These are phyloP conservation scores for Sporisorium reilianum DNA, from an alignment of 1,284 basidiomycete species.

Conservation along the genomic window DNA sequence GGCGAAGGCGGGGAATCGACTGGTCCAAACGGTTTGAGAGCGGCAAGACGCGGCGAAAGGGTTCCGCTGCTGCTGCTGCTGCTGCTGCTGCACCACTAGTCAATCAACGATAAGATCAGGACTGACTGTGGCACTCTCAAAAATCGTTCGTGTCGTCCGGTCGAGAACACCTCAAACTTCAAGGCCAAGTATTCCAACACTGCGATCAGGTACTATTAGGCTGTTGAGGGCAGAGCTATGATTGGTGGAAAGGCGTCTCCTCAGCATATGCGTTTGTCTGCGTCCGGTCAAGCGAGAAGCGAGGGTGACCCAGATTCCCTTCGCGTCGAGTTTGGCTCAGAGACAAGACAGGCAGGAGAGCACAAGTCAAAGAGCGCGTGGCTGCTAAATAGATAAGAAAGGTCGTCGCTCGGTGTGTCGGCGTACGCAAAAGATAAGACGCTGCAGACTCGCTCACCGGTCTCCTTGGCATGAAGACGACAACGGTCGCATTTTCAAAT, in stretches of 20 bases:
- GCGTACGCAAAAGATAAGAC: conserved; percentile 22
- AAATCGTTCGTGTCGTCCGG: too few species aligned
- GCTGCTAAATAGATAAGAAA: conserved; percentile 8
- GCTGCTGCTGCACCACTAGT: too few species aligned
- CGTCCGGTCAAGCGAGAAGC: not conserved
- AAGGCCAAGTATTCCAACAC: too few species aligned
- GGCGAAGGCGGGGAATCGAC: conserved; percentile 18
- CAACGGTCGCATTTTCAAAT: conserved; percentile 4
- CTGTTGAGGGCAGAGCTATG: not conserved
- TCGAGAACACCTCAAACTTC: too few species aligned
- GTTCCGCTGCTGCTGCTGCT: not conserved
- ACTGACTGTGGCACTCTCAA: not conserved
- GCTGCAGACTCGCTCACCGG: too few species aligned
- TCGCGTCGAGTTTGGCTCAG: conserved; percentile 4
- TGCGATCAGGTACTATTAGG: not conserved
- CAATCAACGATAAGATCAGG: conserved; percentile 25
- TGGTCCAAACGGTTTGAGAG: not conserved
- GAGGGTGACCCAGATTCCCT: conserved; percentile 3
- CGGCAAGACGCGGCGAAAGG: conserved; percentile 44
- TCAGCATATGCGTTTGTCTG: not conserved
- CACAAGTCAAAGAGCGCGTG: conserved; percentile 38
- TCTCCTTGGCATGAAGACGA: too few species aligned
- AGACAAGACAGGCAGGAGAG: conserved; percentile 3
- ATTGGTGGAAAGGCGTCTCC: not conserved
- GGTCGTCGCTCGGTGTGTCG: not conserved